Base-by-base conservation (phyloP, 2,329 filamentous ascomycete genomes). In the Pseudogymnoascus sp. region DNA sequence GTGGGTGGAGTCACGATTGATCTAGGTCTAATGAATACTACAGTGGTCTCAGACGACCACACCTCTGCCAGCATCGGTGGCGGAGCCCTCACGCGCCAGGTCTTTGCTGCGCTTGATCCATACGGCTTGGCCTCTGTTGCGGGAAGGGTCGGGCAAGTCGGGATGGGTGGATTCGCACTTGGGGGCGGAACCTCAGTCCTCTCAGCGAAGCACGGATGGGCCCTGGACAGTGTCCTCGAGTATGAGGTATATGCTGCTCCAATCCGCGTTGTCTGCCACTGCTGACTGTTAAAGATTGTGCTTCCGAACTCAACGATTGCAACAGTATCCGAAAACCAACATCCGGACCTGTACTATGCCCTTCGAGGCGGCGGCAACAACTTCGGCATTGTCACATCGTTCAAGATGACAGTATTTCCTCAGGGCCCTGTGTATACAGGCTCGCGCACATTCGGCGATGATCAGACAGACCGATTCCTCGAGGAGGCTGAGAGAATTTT, bases 341-440 rank as follows among this genome's bases (percentile, higher is more conserved):
- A 74, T 60, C 67, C 70, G 0, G 72, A 77, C 52, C 65, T 77
- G 0, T 76, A 74, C 68, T 70, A 69, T 33, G 71, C 73, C 4
- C 68, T 77, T 42, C 39, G 39, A 22, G 39, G 39, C 3, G 39
- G 39, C 9, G 39, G 39, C 19, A 42, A 42, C 19, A 77, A 76
- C 63, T 76, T 76, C 45, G 75, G 74, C 5, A 69, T 77, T 16
- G 69, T 77, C 4, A 76, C 72, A 14, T 49, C 19, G 5, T 62
- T 62, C 25, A 52, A 19, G 2, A 22, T 82, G 9, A 72, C 77
- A 64, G 76, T 76, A 0, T 74, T 63, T 23, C 59, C 62, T 39
- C 62, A 64, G 19, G 64, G 63, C 9, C 14, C 25, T 12, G n/a
- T 60, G 4, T 36, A 58, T 58, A 12, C 7, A n/a, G 63, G 58